These are phyloP conservation scores for Zymoseptoria tritici DNA, from an alignment of 2,329 filamentous ascomycete genomes.

Conservation along the genomic window DNA sequence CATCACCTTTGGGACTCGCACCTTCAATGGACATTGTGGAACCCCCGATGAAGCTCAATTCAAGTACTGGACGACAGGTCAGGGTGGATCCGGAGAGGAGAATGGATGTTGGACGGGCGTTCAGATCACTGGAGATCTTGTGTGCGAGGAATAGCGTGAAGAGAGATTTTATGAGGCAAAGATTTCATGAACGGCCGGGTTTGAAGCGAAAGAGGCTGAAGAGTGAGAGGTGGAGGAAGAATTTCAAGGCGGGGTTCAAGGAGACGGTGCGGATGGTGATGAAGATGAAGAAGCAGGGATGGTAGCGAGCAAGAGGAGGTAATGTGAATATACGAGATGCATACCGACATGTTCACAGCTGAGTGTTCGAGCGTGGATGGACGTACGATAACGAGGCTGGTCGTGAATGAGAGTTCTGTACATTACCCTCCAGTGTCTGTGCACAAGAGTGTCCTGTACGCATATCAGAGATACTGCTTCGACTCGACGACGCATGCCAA, in stretches of 20 bases:
- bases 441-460: not conserved
- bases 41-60: constrained; percentile 29
- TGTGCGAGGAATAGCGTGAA: constrained; percentile 52
- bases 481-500: not conserved
- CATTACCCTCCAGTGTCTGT: no score
- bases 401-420: no score
- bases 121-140: constrained; percentile 38
- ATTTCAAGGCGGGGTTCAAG: constrained; percentile 63
- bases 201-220: constrained; percentile 69
- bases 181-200: constrained; percentile 67
- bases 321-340: not conserved
- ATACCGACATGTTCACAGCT: no score
- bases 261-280: constrained; percentile 57
- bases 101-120: constrained; percentile 43
- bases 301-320: constrained; percentile 44
- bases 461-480: not conserved
- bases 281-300: constrained; percentile 68
- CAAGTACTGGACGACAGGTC: constrained; percentile 36
- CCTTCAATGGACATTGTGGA: not conserved
- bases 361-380: no score
- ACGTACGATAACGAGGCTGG: no score
- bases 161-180: constrained; percentile 51
- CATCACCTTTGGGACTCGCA: not conserved
- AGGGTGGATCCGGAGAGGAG: constrained; percentile 28
- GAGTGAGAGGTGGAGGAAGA: constrained; percentile 60